phyloP scores from a whole-genome alignment of 805 yeast species.

The Monosporozyma yasuniensis region DNA sequence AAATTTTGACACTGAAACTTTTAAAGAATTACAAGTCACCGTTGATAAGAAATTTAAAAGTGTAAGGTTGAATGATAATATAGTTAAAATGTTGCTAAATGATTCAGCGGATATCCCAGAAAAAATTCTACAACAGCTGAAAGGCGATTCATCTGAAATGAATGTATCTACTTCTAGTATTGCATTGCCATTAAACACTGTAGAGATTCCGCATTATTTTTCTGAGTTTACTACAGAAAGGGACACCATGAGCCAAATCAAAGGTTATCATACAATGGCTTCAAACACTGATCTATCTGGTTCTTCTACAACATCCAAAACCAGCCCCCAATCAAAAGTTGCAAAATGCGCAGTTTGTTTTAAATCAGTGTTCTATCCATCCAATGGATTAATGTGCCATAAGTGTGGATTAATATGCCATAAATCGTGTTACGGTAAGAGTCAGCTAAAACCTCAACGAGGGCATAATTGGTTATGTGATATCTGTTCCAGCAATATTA shows the following conservation, averaged over 20 bases:
- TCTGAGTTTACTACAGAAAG: not conserved
- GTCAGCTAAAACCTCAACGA: not conserved
- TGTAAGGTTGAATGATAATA: conserved; percentile 7
- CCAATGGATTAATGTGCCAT: conserved; percentile 37
- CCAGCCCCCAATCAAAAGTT: not conserved
- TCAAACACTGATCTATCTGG: not conserved
- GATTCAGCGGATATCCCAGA: not conserved
- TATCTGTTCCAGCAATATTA: conserved; percentile 59
- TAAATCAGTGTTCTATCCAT: not conserved
- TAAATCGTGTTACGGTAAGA: conserved; percentile 56
- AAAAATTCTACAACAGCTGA: not conserved
- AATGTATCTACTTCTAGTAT: not conserved
- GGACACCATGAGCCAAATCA: not conserved
- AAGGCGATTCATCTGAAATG: not conserved
- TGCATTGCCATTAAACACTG: not conserved
- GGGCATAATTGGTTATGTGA: conserved; percentile 65
- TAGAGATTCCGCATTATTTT: not conserved
- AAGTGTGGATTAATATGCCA: conserved; percentile 68
- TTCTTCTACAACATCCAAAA: not conserved
- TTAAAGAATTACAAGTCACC: conserved; percentile 2
- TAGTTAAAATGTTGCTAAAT: conserved; percentile 1
- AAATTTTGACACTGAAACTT: not conserved
- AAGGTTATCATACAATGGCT: not conserved
- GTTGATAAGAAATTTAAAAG: conserved; percentile 12
- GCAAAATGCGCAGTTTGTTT: not conserved